Evolutionary conservation across 768 basidiomycete species (phyloP).

Genomic region (Pholiota molesta): DNA sequence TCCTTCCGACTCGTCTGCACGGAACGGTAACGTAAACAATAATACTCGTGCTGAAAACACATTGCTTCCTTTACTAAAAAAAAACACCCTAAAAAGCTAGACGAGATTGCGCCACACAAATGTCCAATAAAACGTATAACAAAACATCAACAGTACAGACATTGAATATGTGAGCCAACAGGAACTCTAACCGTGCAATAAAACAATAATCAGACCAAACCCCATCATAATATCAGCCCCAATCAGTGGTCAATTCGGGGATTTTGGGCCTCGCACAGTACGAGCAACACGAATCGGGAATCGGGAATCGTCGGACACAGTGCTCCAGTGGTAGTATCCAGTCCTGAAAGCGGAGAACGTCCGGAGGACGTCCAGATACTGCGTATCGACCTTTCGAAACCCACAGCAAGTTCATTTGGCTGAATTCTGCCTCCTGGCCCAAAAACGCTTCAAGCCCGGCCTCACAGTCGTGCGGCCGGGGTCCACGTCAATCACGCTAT

Average conservation of each 20-base stretch:
- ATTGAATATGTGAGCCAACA: no score
- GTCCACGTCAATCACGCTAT: neutral
- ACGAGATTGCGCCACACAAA: neutral
- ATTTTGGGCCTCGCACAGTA: neutral
- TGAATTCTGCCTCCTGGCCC: neutral
- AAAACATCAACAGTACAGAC: no score
- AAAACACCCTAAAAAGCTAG: neutral
- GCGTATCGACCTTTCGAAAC: no score
- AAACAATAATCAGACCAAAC: no score
- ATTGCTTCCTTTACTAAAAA: neutral
- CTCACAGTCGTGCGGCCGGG: neutral
- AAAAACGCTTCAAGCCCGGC: neutral
- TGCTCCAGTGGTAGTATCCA: no score
- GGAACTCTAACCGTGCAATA: no score
- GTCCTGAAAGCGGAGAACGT: no score
- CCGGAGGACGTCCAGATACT: no score
- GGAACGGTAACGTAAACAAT: neutral
- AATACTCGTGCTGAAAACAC: neutral
- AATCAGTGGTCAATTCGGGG: neutral
- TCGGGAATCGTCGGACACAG: no score
- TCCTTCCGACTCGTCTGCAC: neutral
- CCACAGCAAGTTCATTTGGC: neutral
- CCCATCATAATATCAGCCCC: no score
- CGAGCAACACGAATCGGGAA: neutral
- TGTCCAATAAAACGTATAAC: neutral